Evolutionary conservation across 352 stramenopile genomes (phyloP).

Genomic region (Thraustotheca clavata): DNA sequence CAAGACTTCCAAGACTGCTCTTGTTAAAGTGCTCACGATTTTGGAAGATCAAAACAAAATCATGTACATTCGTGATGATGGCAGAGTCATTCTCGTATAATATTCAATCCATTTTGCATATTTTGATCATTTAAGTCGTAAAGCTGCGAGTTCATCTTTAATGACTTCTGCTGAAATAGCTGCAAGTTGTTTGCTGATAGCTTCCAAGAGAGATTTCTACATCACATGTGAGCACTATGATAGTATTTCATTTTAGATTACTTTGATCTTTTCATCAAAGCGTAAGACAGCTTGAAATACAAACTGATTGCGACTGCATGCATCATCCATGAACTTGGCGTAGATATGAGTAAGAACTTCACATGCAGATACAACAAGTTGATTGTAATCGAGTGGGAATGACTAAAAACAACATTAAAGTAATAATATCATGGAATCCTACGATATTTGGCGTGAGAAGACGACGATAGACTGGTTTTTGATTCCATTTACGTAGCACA

Average conservation of each 20-base stretch:
- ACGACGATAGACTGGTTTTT: conserved; percentile 60
- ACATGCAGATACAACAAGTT: conserved; percentile 70
- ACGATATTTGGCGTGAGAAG: conserved; percentile 69
- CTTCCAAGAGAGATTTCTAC: conserved; percentile 80
- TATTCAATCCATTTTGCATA: background rate
- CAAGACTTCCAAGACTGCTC: conserved; percentile 37
- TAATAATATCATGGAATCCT: conserved; percentile 15
- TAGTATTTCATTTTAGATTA: conserved; percentile 14
- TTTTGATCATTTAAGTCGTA: background rate
- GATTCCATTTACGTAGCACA: conserved; percentile 77
- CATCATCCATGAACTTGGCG: conserved; percentile 72
- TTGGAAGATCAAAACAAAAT: conserved; percentile 85
- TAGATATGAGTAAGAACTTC: conserved; percentile 78
- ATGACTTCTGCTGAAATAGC: conserved; percentile 46
- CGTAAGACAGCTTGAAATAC: conserved; percentile 70
- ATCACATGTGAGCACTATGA: background rate
- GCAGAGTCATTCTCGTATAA: conserved; percentile 84
- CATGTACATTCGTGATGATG: conserved; percentile 82
- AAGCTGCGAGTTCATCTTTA: conserved; percentile 29
- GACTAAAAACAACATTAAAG: conserved; percentile 29
- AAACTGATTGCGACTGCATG: conserved; percentile 56
- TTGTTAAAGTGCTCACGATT: conserved; percentile 60
- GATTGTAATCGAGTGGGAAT: conserved; percentile 71
- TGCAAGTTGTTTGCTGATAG: conserved; percentile 74
- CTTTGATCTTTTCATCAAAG: conserved; percentile 78